A percentile compares a stretch with the other conserved stretches of the same genome.
Conservation (phyloP, 1,139 yeast genomes). For the Taphrina wiesneri region DNA sequence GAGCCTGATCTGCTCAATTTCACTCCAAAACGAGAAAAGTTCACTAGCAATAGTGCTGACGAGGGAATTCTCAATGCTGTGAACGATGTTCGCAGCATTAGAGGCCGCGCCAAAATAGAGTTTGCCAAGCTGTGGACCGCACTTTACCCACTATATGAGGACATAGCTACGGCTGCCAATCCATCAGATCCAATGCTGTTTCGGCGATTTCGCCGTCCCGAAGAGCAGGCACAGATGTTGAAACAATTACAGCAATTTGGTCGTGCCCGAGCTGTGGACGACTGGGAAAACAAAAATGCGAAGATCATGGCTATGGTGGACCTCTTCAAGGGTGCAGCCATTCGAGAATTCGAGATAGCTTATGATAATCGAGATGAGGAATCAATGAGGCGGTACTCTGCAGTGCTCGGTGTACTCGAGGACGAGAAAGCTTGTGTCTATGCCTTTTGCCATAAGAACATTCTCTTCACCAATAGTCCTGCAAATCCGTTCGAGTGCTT, state of each 20-base stretch:
- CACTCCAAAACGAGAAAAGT: neutral
- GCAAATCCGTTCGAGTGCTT: constrained; percentile 45
- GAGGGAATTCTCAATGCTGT: constrained; percentile 40
- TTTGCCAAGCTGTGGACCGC: constrained; percentile 52
- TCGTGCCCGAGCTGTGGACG: constrained; percentile 48
- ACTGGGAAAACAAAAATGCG: constrained; percentile 48
- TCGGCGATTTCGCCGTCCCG: constrained; percentile 48
- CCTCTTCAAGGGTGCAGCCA: constrained; percentile 69
- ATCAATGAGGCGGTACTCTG: constrained; percentile 47
- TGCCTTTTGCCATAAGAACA: constrained; percentile 53
- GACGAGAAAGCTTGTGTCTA: constrained; percentile 52
- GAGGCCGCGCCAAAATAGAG: constrained; percentile 51
- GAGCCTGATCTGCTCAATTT: neutral
- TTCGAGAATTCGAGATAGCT: constrained; percentile 66
- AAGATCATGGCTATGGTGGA: constrained; percentile 62
- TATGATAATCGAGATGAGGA: constrained; percentile 55
- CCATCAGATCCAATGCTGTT: constrained; percentile 54
- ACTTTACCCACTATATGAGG: constrained; percentile 53
- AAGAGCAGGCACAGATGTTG: constrained; percentile 42
- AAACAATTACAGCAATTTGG: constrained; percentile 45
- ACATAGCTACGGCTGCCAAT: constrained; percentile 53
- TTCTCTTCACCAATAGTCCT: constrained; percentile 46
- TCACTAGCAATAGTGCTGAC: neutral
- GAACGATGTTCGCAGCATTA: constrained; percentile 47
- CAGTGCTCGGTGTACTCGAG: constrained; percentile 47